Conservation (phyloP, 202 grass and related monocot genomes). For the Setaria italica region DNA sequence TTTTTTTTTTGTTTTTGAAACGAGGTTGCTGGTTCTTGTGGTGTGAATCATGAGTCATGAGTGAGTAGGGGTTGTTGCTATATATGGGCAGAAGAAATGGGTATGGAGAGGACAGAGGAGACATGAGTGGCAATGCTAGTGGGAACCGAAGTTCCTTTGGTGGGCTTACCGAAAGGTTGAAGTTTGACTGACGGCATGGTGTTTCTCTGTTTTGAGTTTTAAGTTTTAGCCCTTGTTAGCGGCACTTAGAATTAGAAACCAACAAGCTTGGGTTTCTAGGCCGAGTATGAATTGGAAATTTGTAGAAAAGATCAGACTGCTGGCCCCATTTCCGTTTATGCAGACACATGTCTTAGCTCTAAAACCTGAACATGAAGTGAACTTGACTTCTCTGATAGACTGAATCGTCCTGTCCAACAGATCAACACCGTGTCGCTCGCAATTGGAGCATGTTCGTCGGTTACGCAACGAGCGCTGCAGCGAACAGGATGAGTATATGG, state of each 20-base stretch:
- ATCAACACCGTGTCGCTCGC: not conserved
- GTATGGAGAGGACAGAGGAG: constrained; percentile 39
- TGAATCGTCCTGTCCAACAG: not conserved
- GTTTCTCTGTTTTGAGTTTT: not conserved
- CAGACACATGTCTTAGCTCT: not conserved
- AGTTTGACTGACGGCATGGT: constrained; percentile 36
- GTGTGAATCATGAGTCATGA: constrained; percentile 29
- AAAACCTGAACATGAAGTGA: not conserved
- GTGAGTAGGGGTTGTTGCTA: not conserved
- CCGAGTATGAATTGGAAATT: not conserved
- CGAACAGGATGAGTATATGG: not conserved
- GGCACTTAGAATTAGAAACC: not conserved
- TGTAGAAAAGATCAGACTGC: not conserved
- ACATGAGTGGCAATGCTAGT: constrained; percentile 28
- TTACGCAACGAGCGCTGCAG: not conserved
- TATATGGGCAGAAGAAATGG: constrained; percentile 30
- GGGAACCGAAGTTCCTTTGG: constrained; percentile 22
- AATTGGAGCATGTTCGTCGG: not conserved
- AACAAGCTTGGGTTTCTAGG: not conserved
- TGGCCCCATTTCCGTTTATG: constrained; percentile 13
- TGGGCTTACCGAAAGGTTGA: constrained; percentile 1
- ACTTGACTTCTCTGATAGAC: not conserved
- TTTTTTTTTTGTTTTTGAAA: not conserved
- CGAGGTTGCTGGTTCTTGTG: constrained; percentile 34
- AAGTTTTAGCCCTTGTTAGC: not conserved